Percentiles rank a stretch among this genome's conserved stretches.
phyloP scores from a whole-genome alignment of 352 stramenopile species.

The Saprolegnia parasitica region DNA sequence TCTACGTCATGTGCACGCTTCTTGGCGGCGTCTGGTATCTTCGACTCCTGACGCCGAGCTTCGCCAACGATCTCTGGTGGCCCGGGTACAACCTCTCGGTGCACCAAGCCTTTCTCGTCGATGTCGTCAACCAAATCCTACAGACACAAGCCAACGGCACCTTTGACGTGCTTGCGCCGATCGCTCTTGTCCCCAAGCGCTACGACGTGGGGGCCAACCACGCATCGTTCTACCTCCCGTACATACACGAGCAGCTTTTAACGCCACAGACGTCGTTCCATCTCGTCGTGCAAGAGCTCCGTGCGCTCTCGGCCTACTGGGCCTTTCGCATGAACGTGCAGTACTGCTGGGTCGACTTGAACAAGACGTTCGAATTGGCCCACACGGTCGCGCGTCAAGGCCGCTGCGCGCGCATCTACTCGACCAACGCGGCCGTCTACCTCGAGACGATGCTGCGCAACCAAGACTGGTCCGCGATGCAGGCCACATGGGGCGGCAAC shows the following conservation, averaged over 20 bases:
- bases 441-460: conserved; percentile 7
- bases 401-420: neutral
- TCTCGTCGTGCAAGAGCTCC: neutral
- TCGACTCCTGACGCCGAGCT: neutral
- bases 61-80: conserved; percentile 13
- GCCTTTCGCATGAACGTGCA: neutral
- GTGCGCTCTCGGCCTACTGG: neutral
- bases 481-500: neutral
- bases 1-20: neutral
- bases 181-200: neutral
- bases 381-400: neutral
- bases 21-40: neutral
- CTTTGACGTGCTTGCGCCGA: neutral
- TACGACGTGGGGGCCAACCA: neutral
- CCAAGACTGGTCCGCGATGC: neutral
- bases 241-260: neutral
- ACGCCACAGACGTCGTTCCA: neutral
- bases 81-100: neutral
- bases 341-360: conserved; percentile 13
- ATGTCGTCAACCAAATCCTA: conserved; percentile 1
- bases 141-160: neutral
- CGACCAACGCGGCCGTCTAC: neutral
- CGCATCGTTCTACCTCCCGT: neutral
- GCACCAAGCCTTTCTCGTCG: conserved; percentile 1
- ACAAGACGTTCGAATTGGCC: neutral